Base-by-base conservation (phyloP, 1,139 yeast genomes). In the Debaryomyces singareniensis region DNA sequence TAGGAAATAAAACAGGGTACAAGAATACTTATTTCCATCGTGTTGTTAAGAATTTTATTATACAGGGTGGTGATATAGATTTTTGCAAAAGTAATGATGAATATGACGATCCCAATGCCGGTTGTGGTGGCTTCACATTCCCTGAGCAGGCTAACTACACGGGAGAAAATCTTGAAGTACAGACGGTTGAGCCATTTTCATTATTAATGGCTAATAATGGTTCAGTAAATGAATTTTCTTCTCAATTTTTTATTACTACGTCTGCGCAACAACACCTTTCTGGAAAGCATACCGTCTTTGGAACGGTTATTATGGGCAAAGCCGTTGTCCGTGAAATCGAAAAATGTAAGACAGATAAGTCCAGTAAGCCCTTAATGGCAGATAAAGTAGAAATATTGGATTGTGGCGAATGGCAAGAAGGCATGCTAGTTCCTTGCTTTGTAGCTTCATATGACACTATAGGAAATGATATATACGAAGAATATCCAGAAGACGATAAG, bases 221-320 rank as follows among this genome's bases (percentile, higher is more conserved):
- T 3, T 44, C 50, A 12, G 59, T 67, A 24, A 51, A 76, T 39
- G 61, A 81, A 5, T 83, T 83, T 42, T 71, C 77, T 9, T 76
- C 89, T 0, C 95, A 84, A 49, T 86, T 87, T 46, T 86, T 85
- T 49, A 79, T 87, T 29, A 76, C 85, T 3, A 78, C 89, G 0
- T 68, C 65, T 31, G 71, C 86, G 1, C 72, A 79, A 13, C 80
- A 84, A 0, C 95, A 86, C 51, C 58, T 87, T 31, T 75, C 71
- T 26, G 82, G 84, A 1, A 80, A 79, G 42, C 91, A 85, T 47
- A 68, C 91, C 0, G 77, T 85, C 1, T 81, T 87, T 55, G 96
- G 96, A 1, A 64, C 55, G 35, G 76, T 71, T 1, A 38, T 48
- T 11, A 62, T 68, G 33, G 95, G 95, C 1, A 79, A 82, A 49